A percentile compares a stretch with the other conserved stretches of the same genome.
Conservation (phyloP, 2,329 filamentous ascomycete species). For the Pseudocercospora cruenta region DNA sequence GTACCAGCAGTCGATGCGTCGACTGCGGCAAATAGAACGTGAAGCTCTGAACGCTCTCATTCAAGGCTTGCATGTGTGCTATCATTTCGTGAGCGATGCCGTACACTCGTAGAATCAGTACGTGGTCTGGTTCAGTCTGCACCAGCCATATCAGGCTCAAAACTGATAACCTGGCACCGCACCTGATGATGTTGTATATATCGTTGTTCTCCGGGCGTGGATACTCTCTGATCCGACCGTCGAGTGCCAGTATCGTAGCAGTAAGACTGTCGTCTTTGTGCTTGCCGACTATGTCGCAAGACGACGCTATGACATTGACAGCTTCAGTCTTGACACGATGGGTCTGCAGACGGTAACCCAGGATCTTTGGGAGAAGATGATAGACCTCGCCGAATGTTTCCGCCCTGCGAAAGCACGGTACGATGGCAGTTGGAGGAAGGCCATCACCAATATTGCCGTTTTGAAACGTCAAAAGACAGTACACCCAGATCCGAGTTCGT, state of each 20-base stretch:
- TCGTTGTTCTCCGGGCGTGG: neutral
- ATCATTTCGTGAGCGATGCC: constrained; percentile 3
- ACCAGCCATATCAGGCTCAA: constrained; percentile 8
- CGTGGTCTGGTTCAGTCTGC: constrained; percentile 10
- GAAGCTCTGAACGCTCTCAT: constrained; percentile 1
- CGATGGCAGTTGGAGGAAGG: constrained; percentile 7
- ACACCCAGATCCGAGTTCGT: constrained; percentile 10
- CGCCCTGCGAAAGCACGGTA: constrained; percentile 10
- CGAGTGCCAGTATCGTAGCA: constrained; percentile 8
- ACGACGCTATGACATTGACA: constrained; percentile 8
- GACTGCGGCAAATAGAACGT: constrained; percentile 13
- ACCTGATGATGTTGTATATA: constrained; percentile 8
- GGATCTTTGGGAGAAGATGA: constrained; percentile 7
- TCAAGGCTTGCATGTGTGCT: neutral
- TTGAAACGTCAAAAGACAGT: constrained; percentile 9
- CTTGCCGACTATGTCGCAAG: constrained; percentile 10
- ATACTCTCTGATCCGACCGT: constrained; percentile 4
- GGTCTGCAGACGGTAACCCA: constrained; percentile 1
- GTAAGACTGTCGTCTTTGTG: constrained; percentile 5
- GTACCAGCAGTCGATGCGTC: constrained; percentile 4
- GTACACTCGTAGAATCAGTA: constrained; percentile 9
- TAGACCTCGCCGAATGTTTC: constrained; percentile 7
- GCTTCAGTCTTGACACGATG: constrained; percentile 11
- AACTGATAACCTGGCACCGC: neutral
- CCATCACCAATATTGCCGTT: constrained; percentile 12